Evolutionary conservation across 192 early-diverging fungal species (phyloP).

Genomic region (Dispira parvispora): DNA sequence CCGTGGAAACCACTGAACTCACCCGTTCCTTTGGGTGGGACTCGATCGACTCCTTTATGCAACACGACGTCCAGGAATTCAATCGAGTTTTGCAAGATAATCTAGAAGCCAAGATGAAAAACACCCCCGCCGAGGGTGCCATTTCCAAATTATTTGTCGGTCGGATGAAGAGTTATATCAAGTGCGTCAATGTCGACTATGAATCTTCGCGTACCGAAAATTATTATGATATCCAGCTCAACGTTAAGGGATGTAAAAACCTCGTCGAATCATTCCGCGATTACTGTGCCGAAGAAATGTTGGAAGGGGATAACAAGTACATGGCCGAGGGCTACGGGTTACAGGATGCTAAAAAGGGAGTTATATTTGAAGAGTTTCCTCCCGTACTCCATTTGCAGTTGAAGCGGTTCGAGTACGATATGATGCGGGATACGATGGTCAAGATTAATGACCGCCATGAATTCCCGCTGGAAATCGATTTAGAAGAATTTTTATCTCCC

Average conservation of each 20-base stretch:
- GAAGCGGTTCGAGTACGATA: constrained; percentile 97
- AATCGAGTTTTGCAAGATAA: constrained; percentile 94
- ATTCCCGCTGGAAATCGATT: constrained; percentile 74
- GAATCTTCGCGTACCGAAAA: constrained; percentile 89
- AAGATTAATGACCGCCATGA: constrained; percentile 98
- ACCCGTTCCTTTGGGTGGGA: constrained; percentile 99
- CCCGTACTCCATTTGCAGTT: constrained; percentile 91
- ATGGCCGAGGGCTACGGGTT: constrained; percentile 84
- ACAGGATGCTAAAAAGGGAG: constrained; percentile 93
- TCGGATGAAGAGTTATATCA: constrained; percentile 94
- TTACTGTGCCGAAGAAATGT: constrained; percentile 75
- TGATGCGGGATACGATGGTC: constrained; percentile 72
- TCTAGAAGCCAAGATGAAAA: constrained; percentile 96
- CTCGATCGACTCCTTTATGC: constrained; percentile 81
- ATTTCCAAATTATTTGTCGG: constrained; percentile 87
- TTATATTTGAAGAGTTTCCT: constrained; percentile 83
- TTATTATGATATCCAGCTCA: constrained; percentile 94
- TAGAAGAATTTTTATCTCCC: constrained; percentile 60
- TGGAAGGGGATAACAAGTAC: constrained; percentile 97
- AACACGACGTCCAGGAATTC: constrained; percentile 99
- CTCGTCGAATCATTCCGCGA: constrained; percentile 80
- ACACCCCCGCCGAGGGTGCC: constrained; percentile 80
- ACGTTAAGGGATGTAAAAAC: constrained; percentile 86
- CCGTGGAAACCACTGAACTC: constrained; percentile 87
- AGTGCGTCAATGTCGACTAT: constrained; percentile 86